phyloP scores from a whole-genome alignment of 345 rosid genomes.

The Rhizophora apiculata region DNA sequence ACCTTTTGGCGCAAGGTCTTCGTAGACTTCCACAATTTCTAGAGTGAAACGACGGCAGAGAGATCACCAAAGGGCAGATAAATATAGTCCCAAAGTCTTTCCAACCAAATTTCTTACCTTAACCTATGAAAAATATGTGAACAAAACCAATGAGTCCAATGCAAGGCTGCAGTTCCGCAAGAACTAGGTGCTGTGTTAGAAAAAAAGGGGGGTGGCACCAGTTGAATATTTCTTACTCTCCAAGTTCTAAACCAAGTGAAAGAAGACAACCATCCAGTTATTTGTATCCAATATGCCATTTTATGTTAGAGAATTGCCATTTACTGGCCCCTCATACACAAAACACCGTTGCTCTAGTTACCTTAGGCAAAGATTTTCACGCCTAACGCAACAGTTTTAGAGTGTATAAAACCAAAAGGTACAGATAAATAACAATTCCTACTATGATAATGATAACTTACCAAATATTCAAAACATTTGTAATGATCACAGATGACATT shows the following conservation, averaged over 20 bases:
- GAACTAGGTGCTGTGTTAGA: neutral
- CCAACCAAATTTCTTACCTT: constrained; percentile 19
- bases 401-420: neutral
- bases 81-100: constrained; percentile 28
- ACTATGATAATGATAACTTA: too few relatives aligned
- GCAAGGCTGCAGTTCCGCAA: neutral
- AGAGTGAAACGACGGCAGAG: constrained; percentile 23
- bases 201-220: neutral
- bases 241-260: neutral
- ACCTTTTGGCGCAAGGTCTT: constrained; percentile 16
- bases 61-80: constrained; percentile 25
- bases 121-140: neutral
- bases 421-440: neutral
- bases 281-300: neutral
- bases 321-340: too few relatives aligned
- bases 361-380: neutral
- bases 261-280: neutral
- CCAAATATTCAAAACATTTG: too few relatives aligned
- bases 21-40: constrained; percentile 10
- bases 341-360: neutral
- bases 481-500: too few relatives aligned
- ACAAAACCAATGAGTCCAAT: neutral
- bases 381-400: too few relatives aligned
- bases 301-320: neutral
- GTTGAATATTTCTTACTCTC: neutral